Base-by-base conservation (phyloP, 2,329 filamentous ascomycete genomes). In the Penicillium italicum region DNA sequence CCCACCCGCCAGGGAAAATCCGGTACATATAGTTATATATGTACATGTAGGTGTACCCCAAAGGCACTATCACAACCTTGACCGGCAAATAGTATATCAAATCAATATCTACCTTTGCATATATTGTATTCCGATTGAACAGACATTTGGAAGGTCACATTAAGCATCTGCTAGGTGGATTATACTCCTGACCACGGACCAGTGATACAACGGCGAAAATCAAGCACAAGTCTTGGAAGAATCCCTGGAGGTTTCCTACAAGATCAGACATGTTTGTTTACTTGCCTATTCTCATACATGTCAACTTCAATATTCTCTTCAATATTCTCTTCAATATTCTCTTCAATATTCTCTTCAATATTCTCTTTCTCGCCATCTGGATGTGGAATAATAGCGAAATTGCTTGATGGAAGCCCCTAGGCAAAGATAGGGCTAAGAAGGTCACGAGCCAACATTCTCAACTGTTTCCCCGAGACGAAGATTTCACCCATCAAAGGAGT, bases 81-180 rank as follows among this genome's bases (percentile, higher is more conserved):
- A 16, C 28, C 7, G 12, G 28, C 28, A 10, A 16, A 22, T 7
- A 9, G 14, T 6, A 44, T 1, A 30, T 44, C 16, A 16, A 11
- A 30, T 30, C 14, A 20, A 30, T 28, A 30, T 30, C 7, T 48
- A 30, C 4, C 2, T 11, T 42, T 18, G 2, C 16, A n/a, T 42
- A 16, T 41, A 16, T 16, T 3, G 4, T 16, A 8, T 16, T 22
- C 7, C 4, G 4, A 7, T 16, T n/a, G 10, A 8, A 8, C 16
- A 30, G 73, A n/a, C 66, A 79, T 46, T 46, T 71, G 73, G 31
- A 38, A 55, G 18, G 38, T 58, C n/a, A n/a, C 16, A 52, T 52
- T 58, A 51, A 55, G 52, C 52, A 55, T 47, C 24, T 50, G 12
- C 14, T n/a, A 20, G 22, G 49, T 44, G 30, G 31, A 28, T 50